Percentiles rank a stretch among this genome's conserved stretches.
These are phyloP conservation scores for Trichoderma gracile DNA, from an alignment of 2,329 filamentous ascomycete genomes.

Conservation along the genomic window DNA sequence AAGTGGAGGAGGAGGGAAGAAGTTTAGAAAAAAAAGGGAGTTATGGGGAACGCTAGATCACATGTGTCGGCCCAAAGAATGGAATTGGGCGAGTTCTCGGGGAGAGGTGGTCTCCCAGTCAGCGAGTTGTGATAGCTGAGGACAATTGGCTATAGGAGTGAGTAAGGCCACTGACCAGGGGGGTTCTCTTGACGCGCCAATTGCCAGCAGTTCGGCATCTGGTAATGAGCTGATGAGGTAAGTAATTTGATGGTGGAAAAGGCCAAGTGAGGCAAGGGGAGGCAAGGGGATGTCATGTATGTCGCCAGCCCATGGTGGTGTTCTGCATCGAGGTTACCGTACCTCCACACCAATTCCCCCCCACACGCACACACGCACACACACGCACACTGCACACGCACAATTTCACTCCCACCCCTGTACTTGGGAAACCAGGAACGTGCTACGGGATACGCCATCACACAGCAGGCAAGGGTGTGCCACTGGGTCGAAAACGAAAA, in stretches of 20 bases:
- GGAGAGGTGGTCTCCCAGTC: not conserved
- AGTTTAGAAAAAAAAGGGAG: not conserved
- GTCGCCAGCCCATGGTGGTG: constrained; percentile 4
- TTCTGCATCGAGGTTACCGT: constrained; percentile 22
- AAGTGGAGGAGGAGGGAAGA: not conserved
- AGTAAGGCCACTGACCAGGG: too few relatives aligned
- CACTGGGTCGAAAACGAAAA: constrained; percentile 20
- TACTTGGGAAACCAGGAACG: constrained; percentile 33
- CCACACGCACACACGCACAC: not conserved
- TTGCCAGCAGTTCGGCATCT: constrained; percentile 4
- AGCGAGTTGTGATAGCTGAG: too few relatives aligned
- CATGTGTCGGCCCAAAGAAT: constrained; percentile 27
- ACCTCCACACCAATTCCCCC: constrained; percentile 21
- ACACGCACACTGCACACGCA: not conserved
- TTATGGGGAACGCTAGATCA: constrained; percentile 17
- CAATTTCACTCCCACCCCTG: constrained; percentile 28
- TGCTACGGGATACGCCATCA: constrained; percentile 29
- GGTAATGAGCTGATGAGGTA: not conserved
- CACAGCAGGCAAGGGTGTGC: constrained; percentile 33
- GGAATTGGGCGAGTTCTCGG: constrained; percentile 30
- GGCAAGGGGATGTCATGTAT: not conserved
- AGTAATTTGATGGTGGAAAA: not conserved
- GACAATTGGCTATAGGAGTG: not conserved
- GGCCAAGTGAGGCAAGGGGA: not conserved
- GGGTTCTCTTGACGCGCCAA: not conserved